phyloP scores from a whole-genome alignment of 805 yeast species.

The Barnettozyma populi region DNA sequence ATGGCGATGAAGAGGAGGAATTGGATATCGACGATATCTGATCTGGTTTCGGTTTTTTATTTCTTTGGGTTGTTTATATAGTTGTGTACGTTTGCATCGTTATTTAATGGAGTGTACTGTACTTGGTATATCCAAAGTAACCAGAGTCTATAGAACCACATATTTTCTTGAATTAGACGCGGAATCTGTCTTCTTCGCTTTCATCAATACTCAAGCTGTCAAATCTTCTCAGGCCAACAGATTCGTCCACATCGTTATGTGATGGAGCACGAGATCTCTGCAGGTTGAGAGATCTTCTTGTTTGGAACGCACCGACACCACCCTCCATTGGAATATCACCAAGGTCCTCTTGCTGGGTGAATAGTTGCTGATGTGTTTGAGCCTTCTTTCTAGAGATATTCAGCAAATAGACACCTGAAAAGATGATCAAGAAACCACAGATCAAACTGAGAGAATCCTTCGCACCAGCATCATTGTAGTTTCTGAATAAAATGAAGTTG shows the following conservation, averaged over 20 bases:
- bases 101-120: neutral
- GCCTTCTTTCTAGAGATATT: slow-evolving; percentile 69
- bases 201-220: slow-evolving; percentile 50
- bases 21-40: slow-evolving; percentile 95
- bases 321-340: slow-evolving; percentile 79
- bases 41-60: slow-evolving; percentile 11
- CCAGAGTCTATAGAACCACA: neutral
- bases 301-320: slow-evolving; percentile 71
- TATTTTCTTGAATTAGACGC: slow-evolving; percentile 13
- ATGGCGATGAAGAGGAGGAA: slow-evolving; percentile 66
- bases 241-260: slow-evolving; percentile 39
- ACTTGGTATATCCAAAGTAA: neutral
- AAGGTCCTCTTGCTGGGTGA: slow-evolving; percentile 45
- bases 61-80: slow-evolving; percentile 5
- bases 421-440: slow-evolving; percentile 81
- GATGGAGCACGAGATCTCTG: slow-evolving; percentile 34
- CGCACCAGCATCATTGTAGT: slow-evolving; percentile 78
- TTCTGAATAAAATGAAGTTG: slow-evolving; percentile 78
- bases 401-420: slow-evolving; percentile 79
- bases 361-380: slow-evolving; percentile 33
- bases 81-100: slow-evolving; percentile 3
- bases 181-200: slow-evolving; percentile 31
- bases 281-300: slow-evolving; percentile 71
- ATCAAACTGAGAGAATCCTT: slow-evolving; percentile 76
- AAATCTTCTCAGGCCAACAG: slow-evolving; percentile 51